A percentile compares a stretch with the other conserved stretches of the same genome.
Conservation (phyloP, 1,284 basidiomycete genomes). For the Tremellales sp. region DNA sequence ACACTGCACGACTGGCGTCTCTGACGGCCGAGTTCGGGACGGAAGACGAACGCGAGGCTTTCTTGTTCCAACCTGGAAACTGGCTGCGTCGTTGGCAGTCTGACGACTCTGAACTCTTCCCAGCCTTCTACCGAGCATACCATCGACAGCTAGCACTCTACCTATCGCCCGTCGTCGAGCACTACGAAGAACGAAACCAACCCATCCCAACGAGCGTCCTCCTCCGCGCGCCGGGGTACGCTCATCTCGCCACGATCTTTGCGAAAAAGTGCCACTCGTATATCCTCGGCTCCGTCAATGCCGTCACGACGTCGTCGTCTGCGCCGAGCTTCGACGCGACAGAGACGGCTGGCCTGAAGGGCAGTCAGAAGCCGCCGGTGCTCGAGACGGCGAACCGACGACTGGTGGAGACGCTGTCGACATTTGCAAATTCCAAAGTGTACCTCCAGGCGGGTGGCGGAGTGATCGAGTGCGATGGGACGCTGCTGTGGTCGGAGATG, state of each 20-base stretch:
- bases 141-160: constrained; percentile 51
- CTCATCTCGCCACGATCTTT: constrained; percentile 49
- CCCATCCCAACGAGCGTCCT: constrained; percentile 43
- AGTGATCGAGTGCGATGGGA: constrained; percentile 42
- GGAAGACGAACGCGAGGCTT: constrained; percentile 45
- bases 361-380: constrained; percentile 52
- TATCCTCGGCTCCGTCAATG: constrained; percentile 51
- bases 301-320: constrained; percentile 48
- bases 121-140: constrained; percentile 54
- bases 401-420: constrained; percentile 50
- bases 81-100: constrained; percentile 51
- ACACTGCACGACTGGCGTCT: constrained; percentile 37
- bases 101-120: constrained; percentile 54
- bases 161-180: constrained; percentile 44
- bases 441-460: constrained; percentile 23
- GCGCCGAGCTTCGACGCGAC: constrained; percentile 50
- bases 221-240: constrained; percentile 51
- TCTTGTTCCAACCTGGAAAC: constrained; percentile 49
- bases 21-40: constrained; percentile 33
- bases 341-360: constrained; percentile 52
- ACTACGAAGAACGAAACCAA: constrained; percentile 34
- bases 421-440: constrained; percentile 44
- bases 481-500: constrained; percentile 49
- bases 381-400: constrained; percentile 53
- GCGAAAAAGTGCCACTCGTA: constrained; percentile 50